Conservation (phyloP, 2,329 filamentous ascomycete species). For the Epichloe typhina region DNA sequence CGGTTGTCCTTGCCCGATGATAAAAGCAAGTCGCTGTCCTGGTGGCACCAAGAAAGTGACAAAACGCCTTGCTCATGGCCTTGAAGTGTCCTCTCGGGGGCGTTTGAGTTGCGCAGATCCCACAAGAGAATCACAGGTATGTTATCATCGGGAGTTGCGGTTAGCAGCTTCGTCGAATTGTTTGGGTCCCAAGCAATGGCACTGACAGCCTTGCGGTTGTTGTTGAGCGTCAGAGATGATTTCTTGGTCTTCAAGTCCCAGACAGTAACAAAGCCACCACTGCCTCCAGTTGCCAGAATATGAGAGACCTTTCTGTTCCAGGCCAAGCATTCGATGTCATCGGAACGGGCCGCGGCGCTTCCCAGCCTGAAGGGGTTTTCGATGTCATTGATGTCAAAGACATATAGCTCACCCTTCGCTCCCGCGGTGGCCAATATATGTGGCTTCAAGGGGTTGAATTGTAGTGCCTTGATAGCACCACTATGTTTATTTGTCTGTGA, state of each 20-base stretch:
- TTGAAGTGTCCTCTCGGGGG: slow-evolving; percentile 73
- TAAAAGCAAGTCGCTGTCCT: slow-evolving; percentile 77
- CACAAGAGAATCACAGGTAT: slow-evolving; percentile 82
- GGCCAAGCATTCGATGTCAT: slow-evolving; percentile 91
- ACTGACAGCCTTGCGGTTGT: slow-evolving; percentile 86
- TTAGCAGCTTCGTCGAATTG: slow-evolving; percentile 86
- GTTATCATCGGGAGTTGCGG: slow-evolving; percentile 79
- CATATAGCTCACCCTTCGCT: slow-evolving; percentile 88
- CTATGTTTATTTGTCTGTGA: slow-evolving; percentile 82
- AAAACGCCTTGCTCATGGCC: slow-evolving; percentile 93
- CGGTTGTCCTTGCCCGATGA: slow-evolving; percentile 96
- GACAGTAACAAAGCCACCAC: slow-evolving; percentile 88
- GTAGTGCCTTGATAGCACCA: slow-evolving; percentile 82
- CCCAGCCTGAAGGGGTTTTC: slow-evolving; percentile 80
- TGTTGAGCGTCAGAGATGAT: slow-evolving; percentile 89
- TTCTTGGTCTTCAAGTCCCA: slow-evolving; percentile 99
- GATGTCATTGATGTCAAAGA: slow-evolving; percentile 88
- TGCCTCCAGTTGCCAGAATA: slow-evolving; percentile 87
- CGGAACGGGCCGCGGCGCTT: slow-evolving; percentile 73
- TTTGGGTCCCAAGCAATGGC: slow-evolving; percentile 96
- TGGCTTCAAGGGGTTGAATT: slow-evolving; percentile 89
- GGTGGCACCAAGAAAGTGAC: slow-evolving; percentile 87
- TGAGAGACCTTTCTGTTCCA: slow-evolving; percentile 98
- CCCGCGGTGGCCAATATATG: slow-evolving; percentile 88
- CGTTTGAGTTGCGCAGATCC: slow-evolving; percentile 93